These are phyloP conservation scores for Quercus phellos DNA, from an alignment of 331 rosid species.

Conservation along the genomic window DNA sequence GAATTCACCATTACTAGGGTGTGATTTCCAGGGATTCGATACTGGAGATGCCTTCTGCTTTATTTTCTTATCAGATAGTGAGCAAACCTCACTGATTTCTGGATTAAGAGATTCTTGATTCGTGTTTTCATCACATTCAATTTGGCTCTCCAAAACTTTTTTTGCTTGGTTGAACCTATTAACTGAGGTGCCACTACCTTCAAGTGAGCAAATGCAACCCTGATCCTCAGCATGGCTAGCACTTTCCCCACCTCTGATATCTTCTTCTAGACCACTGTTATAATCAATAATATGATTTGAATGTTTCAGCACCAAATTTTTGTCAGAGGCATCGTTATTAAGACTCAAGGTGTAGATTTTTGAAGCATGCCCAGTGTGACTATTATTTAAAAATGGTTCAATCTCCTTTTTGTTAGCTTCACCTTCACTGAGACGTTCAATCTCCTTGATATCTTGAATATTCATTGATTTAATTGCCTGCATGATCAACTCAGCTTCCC, in stretches of 20 bases:
- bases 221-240: conserved; percentile 3
- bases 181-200: not conserved
- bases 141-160: conserved; percentile 3
- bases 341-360: not conserved
- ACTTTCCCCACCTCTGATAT: not conserved
- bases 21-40: conserved; percentile 13
- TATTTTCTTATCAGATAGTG: conserved; percentile 6
- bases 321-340: not conserved
- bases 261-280: not conserved
- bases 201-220: conserved; percentile 2
- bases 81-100: conserved; percentile 8
- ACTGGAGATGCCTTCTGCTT: conserved; percentile 13
- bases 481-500: conserved; percentile 35
- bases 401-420: conserved; percentile 11
- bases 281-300: conserved; percentile 2
- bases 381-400: conserved; percentile 2
- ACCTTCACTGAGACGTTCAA: conserved; percentile 20
- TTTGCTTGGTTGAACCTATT: conserved; percentile 2
- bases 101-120: conserved; percentile 7
- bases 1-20: conserved; percentile 2
- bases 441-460: conserved; percentile 22
- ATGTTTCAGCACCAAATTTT: not conserved
- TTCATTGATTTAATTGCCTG: conserved; percentile 32
- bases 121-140: not conserved
- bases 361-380: conserved; percentile 6